Conservation (phyloP, 208 protist genomes). For the Tritrichomonas musculus region DNA sequence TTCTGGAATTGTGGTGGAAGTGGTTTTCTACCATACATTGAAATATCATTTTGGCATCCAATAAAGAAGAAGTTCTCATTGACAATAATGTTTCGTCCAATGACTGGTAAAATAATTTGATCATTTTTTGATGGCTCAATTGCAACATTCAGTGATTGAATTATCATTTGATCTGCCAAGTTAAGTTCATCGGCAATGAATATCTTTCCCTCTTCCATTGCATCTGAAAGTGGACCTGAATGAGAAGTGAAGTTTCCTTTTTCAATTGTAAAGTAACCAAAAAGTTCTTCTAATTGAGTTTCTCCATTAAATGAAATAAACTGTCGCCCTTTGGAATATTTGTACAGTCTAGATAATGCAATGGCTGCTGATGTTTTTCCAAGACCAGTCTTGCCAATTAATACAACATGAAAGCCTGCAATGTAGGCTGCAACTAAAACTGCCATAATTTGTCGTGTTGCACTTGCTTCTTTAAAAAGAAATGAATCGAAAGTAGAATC, state of each 20-base stretch:
- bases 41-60: slow-evolving; percentile 8
- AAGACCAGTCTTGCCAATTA: not conserved
- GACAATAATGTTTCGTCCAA: not conserved
- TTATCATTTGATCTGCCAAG: not conserved
- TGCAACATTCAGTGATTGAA: not conserved
- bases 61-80: not conserved
- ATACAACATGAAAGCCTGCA: not conserved
- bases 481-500: not conserved
- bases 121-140: not conserved
- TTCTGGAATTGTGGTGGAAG: not conserved
- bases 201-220: not conserved
- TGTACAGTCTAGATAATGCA: not conserved
- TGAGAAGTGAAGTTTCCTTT: not conserved
- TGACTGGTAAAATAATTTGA: not conserved
- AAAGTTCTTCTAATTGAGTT: not conserved
- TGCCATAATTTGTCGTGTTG: not conserved
- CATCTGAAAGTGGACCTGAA: not conserved
- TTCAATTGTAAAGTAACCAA: not conserved
- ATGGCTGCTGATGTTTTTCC: not conserved
- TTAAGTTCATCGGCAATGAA: slow-evolving; percentile 19
- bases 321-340: not conserved
- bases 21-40: not conserved
- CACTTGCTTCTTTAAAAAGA: not conserved
- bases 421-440: not conserved
- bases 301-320: not conserved